Percentiles rank a stretch among this genome's conserved stretches.
These are phyloP conservation scores for Phytophthora pisi DNA, from an alignment of 352 stramenopile species.

Conservation along the genomic window DNA sequence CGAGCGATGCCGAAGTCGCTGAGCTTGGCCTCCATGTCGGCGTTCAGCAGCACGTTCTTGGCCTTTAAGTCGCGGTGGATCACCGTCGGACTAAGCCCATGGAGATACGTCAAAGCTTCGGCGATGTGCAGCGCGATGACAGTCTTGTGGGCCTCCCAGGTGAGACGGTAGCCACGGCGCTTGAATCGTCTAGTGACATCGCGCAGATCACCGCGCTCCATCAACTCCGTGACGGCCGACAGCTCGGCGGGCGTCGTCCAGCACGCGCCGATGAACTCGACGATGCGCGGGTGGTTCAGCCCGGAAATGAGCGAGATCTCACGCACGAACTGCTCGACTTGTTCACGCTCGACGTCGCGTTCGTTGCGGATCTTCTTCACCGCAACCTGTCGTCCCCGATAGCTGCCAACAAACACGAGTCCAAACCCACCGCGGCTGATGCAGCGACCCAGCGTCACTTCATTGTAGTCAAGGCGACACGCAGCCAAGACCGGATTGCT, in stretches of 20 bases:
- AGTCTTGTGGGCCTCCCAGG: slow-evolving; percentile 62
- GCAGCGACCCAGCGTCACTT: slow-evolving; percentile 43
- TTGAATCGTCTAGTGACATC: slow-evolving; percentile 61
- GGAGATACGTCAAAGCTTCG: slow-evolving; percentile 65
- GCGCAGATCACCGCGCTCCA: slow-evolving; percentile 69
- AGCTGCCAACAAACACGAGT: slow-evolving; percentile 50
- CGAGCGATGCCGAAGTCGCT: slow-evolving; percentile 77
- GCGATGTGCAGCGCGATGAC: slow-evolving; percentile 64
- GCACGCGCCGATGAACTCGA: slow-evolving; percentile 68
- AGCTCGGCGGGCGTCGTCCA: slow-evolving; percentile 59
- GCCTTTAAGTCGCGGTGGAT: slow-evolving; percentile 57
- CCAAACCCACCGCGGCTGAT: slow-evolving; percentile 50
- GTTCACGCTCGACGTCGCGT: slow-evolving; percentile 34
- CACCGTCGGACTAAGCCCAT: slow-evolving; percentile 63
- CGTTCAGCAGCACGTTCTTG: slow-evolving; percentile 55
- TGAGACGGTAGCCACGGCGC: slow-evolving; percentile 42
- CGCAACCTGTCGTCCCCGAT: slow-evolving; percentile 42
- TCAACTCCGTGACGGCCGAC: slow-evolving; percentile 64
- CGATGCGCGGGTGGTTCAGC: slow-evolving; percentile 60
- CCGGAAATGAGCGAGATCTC: slow-evolving; percentile 66
- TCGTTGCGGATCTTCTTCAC: slow-evolving; percentile 57
- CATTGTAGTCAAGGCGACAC: slow-evolving; percentile 38
- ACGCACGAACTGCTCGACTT: slow-evolving; percentile 60
- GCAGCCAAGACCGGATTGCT: slow-evolving; percentile 42
- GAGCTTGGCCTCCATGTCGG: slow-evolving; percentile 66